Conservation (phyloP, 2,329 filamentous ascomycete genomes). For the Pseudogymnoascus sp. region DNA sequence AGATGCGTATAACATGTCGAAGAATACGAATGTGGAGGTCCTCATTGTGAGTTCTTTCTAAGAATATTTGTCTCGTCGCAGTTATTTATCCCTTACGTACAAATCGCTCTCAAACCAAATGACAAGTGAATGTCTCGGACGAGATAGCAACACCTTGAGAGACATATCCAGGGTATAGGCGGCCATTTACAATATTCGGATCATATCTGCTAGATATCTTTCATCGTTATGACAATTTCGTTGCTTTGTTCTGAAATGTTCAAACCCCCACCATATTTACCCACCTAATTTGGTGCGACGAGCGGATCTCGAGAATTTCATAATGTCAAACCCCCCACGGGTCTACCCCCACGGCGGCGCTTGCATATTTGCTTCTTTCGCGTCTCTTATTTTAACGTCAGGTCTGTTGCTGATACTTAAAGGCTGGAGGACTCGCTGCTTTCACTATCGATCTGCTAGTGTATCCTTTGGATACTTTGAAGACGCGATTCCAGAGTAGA, state of each 20-base stretch:
- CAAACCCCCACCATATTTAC: not conserved
- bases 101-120: not conserved
- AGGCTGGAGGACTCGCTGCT: conserved; percentile 80
- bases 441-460: conserved; percentile 82
- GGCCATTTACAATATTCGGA: not conserved
- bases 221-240: not conserved
- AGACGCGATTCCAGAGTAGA: conserved; percentile 74
- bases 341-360: not conserved
- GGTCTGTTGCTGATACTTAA: conserved; percentile 12
- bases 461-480: conserved; percentile 83
- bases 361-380: conserved; percentile 7
- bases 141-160: not conserved
- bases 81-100: not conserved
- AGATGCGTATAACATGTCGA: conserved; percentile 32
- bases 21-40: conserved; percentile 43
- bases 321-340: not conserved
- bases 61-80: not conserved
- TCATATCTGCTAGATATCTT: not conserved
- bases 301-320: conserved; percentile 7
- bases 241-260: not conserved
- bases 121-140: not conserved
- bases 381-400: conserved; percentile 8
- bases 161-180: not conserved
- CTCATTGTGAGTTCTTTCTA: conserved; percentile 39
- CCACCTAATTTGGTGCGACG: not conserved